A percentile compares a stretch with the other conserved stretches of the same genome.
phyloP scores from a whole-genome alignment of 768 basidiomycete genomes.

The Phaeotremella fagi region DNA sequence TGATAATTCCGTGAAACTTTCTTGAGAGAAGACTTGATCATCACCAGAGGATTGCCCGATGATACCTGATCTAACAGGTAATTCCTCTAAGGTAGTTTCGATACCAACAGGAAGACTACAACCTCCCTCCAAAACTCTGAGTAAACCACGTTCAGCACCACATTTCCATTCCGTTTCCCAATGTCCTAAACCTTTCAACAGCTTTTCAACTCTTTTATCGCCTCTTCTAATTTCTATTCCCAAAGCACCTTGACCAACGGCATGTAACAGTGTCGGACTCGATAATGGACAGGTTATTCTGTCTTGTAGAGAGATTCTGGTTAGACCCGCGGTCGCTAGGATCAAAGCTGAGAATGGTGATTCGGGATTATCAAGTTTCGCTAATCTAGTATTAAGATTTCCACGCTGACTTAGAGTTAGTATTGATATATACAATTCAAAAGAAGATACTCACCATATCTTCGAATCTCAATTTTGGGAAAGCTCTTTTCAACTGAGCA shows the following conservation, averaged over 20 bases:
- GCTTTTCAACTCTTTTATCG: conserved; percentile 58
- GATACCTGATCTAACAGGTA: conserved; percentile 45
- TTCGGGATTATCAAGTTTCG: conserved; percentile 79
- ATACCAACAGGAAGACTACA: conserved; percentile 96
- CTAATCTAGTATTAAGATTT: conserved; percentile 75
- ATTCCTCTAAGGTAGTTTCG: conserved; percentile 52
- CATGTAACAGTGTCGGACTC: conserved; percentile 68
- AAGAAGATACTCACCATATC: conserved; percentile 67
- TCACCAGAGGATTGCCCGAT: conserved; percentile 12
- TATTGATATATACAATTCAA: neutral
- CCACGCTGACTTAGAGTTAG: conserved; percentile 10
- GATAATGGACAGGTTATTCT: conserved; percentile 70
- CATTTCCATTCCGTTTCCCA: conserved; percentile 71
- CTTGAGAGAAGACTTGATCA: conserved; percentile 5
- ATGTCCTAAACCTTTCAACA: conserved; percentile 69
- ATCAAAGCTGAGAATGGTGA: conserved; percentile 80
- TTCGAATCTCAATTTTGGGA: conserved; percentile 69
- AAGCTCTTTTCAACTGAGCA: conserved; percentile 77
- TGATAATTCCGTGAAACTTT: conserved; percentile 1
- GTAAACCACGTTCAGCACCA: conserved; percentile 77
- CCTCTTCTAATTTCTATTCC: conserved; percentile 70
- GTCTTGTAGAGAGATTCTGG: conserved; percentile 61
- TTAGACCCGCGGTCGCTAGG: conserved; percentile 87
- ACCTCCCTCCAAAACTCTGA: conserved; percentile 89
- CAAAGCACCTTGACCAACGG: conserved; percentile 92